phyloP scores from a whole-genome alignment of 129 eudicot species.

The Pulicaria dysenterica region DNA sequence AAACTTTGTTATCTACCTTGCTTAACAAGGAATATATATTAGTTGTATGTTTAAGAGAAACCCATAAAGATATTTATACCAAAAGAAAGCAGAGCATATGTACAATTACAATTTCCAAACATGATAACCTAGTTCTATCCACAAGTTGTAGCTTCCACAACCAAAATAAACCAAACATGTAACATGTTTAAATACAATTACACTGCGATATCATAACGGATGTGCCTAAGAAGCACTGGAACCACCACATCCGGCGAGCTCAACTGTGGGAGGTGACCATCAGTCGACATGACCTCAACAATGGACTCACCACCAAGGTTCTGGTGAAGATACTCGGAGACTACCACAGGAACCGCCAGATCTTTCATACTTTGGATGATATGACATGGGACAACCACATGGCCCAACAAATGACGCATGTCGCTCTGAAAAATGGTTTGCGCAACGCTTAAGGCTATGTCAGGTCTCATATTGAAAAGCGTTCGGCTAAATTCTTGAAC shows the following conservation, averaged over 20 bases:
- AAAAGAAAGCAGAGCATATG: not conserved
- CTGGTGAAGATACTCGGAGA: slow-evolving; percentile 88
- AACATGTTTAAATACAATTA: slow-evolving; percentile 24
- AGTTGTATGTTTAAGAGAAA: too few relatives aligned
- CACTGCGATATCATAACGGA: slow-evolving; percentile 60
- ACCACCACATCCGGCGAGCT: slow-evolving; percentile 93
- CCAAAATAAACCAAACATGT: slow-evolving; percentile 20
- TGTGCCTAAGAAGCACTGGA: slow-evolving; percentile 90
- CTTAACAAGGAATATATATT: too few relatives aligned
- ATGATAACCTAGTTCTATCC: slow-evolving; percentile 6
- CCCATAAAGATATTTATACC: not conserved
- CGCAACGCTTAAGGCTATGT: slow-evolving; percentile 78
- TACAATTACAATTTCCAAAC: slow-evolving; percentile 17
- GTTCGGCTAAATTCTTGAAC: slow-evolving; percentile 96
- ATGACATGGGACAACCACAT: slow-evolving; percentile 79
- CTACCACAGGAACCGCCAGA: slow-evolving; percentile 91
- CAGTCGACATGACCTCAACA: slow-evolving; percentile 94
- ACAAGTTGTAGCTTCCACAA: slow-evolving; percentile 29
- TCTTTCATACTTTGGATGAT: slow-evolving; percentile 95
- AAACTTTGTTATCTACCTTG: too few relatives aligned
- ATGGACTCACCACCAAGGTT: slow-evolving; percentile 79
- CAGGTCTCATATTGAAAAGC: slow-evolving; percentile 93
- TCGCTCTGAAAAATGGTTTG: slow-evolving; percentile 81
- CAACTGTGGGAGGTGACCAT: slow-evolving; percentile 92
- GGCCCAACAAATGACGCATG: slow-evolving; percentile 63